Conservation (phyloP, 192 early-diverging fungal genomes). For the Powellomyces hirtus region DNA sequence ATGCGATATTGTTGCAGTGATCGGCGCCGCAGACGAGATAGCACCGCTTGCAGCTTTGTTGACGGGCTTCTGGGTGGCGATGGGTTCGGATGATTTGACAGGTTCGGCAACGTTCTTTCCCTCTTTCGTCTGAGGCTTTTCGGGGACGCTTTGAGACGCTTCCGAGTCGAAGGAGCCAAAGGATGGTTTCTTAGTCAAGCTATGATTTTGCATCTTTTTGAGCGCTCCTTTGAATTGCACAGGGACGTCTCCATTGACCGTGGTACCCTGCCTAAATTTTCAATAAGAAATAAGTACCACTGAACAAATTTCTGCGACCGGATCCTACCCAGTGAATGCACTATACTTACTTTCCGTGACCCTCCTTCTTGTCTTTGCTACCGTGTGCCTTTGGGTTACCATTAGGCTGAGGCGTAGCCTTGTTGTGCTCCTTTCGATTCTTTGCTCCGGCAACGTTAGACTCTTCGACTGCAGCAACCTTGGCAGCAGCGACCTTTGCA, state of each 20-base stretch:
- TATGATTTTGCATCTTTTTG: slow-evolving; percentile 5
- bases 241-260: neutral
- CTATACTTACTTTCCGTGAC: neutral
- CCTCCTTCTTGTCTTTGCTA: neutral
- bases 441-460: no score
- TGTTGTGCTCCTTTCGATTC: no score
- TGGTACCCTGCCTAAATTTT: neutral
- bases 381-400: no score
- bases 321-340: neutral
- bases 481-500: neutral
- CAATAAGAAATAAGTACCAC: neutral
- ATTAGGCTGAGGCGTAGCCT: neutral
- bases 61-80: no score
- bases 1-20: neutral
- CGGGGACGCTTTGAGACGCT: neutral
- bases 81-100: no score
- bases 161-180: slow-evolving; percentile 21
- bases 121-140: neutral
- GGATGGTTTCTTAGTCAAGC: slow-evolving; percentile 1
- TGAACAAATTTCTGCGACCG: neutral
- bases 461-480: neutral
- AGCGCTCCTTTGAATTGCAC: slow-evolving; percentile 21
- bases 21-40: neutral
- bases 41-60: neutral
- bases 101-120: neutral